Conservation (phyloP, 1,139 yeast species). For the Pichia sp. region DNA sequence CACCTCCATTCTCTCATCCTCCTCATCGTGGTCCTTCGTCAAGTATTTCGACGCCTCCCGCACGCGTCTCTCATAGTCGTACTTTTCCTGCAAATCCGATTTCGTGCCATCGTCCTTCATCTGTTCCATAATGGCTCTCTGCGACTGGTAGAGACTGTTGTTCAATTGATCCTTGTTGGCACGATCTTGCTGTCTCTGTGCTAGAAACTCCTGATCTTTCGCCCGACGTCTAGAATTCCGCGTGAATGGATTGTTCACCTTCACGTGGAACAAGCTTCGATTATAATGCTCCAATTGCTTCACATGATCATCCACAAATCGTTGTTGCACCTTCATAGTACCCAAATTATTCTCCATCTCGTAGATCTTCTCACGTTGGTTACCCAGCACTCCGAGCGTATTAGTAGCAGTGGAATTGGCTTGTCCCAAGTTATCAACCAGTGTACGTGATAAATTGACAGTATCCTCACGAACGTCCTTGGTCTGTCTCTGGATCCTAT, state of each 20-base stretch:
- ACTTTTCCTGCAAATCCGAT: slow-evolving; percentile 36
- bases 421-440: slow-evolving; percentile 80
- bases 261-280: slow-evolving; percentile 78
- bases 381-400: slow-evolving; percentile 85
- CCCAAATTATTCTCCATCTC: slow-evolving; percentile 73
- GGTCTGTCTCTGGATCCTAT: slow-evolving; percentile 75
- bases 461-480: slow-evolving; percentile 64
- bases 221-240: slow-evolving; percentile 69
- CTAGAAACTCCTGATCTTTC: slow-evolving; percentile 64
- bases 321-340: slow-evolving; percentile 73
- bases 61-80: slow-evolving; percentile 42
- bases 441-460: slow-evolving; percentile 77
- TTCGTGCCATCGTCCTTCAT: slow-evolving; percentile 14
- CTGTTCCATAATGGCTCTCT: slow-evolving; percentile 21
- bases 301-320: slow-evolving; percentile 79
- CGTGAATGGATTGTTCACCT: slow-evolving; percentile 80
- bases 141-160: slow-evolving; percentile 21
- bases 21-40: slow-evolving; percentile 36
- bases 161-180: slow-evolving; percentile 23
- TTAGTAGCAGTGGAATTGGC: slow-evolving; percentile 90
- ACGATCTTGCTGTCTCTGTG: slow-evolving; percentile 38
- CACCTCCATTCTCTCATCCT: slow-evolving; percentile 55
- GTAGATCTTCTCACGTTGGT: slow-evolving; percentile 81
- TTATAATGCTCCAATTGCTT: slow-evolving; percentile 72
- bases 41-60: slow-evolving; percentile 34